Evolutionary conservation across 2,329 filamentous ascomycete genomes (phyloP).

Genomic region (Didymella exigua): DNA sequence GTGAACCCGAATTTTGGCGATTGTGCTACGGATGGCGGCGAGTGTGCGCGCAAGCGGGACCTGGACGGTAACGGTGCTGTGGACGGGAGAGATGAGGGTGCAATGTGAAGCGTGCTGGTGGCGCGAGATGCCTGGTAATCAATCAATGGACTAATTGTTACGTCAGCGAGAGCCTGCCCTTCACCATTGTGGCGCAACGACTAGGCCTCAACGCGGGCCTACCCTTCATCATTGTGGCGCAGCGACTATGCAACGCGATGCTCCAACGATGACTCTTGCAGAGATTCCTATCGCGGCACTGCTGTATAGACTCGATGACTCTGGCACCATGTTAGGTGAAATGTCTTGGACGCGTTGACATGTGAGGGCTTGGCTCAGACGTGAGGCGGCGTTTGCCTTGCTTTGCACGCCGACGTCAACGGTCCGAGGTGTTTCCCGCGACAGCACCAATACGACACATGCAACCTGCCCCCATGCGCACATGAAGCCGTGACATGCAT

Average conservation of each 20-base stretch:
- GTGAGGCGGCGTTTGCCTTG: conserved; percentile 21
- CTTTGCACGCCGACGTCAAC: conserved; percentile 34
- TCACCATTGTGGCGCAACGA: background rate
- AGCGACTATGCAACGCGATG: background rate
- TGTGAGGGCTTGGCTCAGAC: conserved; percentile 1
- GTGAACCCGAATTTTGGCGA: background rate
- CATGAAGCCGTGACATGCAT: conserved; percentile 41
- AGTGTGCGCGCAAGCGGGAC: background rate
- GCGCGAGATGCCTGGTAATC: conserved; percentile 11
- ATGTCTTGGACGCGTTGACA: background rate
- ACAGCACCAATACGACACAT: conserved; percentile 10
- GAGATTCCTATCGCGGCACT: background rate
- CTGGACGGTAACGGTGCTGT: background rate
- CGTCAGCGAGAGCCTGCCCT: conserved; percentile 5
- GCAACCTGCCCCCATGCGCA: conserved; percentile 19
- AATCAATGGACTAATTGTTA: conserved; percentile 4
- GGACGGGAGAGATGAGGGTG: background rate
- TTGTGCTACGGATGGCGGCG: background rate
- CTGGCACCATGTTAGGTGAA: background rate
- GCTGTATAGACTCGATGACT: background rate
- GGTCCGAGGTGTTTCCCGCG: background rate
- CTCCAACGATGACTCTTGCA: background rate
- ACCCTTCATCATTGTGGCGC: background rate
- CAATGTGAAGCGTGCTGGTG: background rate
- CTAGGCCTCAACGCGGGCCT: background rate